A percentile compares a stretch with the other conserved stretches of the same genome.
These are phyloP conservation scores for Chlorella sp. DNA, from an alignment of 139 green algal species.

Conservation along the genomic window DNA sequence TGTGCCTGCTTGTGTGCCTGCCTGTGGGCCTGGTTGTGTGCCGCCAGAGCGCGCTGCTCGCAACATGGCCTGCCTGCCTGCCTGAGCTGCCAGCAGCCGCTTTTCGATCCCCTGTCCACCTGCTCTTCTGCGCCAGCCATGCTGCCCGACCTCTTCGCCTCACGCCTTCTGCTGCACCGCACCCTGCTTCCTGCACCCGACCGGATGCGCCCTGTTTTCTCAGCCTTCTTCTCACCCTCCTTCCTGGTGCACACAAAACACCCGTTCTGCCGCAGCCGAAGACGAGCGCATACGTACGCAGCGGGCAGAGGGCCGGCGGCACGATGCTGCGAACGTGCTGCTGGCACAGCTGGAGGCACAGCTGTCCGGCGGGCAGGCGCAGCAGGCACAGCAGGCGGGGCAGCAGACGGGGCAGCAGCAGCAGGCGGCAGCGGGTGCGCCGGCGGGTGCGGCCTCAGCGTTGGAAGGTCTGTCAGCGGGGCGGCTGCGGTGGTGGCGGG, in stretches of 20 bases:
- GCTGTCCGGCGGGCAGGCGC: not conserved
- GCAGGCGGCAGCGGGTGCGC: not conserved
- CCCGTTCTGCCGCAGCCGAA: not conserved
- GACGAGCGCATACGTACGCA: not conserved
- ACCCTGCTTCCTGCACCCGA: not conserved
- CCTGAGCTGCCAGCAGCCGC: not conserved
- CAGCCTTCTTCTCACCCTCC: not conserved
- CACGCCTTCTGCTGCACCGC: not conserved
- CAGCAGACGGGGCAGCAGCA: not conserved
- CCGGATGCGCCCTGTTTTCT: too few relatives aligned
- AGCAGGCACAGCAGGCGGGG: not conserved
- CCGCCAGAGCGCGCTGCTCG: not conserved
- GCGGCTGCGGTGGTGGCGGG: not conserved
- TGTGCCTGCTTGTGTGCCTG: not conserved
- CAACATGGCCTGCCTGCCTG: not conserved
- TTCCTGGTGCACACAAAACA: not conserved
- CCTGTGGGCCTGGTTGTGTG: not conserved
- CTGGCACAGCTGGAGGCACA: slow-evolving; percentile 2
- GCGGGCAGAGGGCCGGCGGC: not conserved
- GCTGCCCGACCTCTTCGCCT: too few relatives aligned
- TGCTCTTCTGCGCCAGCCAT: too few relatives aligned
- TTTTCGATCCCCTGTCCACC: not conserved
- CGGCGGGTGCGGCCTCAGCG: not conserved
- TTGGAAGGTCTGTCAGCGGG: not conserved
- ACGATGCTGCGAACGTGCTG: not conserved